Evolutionary conservation across 129 eudicot species (phyloP).

Genomic region (Flaveria linearis): DNA sequence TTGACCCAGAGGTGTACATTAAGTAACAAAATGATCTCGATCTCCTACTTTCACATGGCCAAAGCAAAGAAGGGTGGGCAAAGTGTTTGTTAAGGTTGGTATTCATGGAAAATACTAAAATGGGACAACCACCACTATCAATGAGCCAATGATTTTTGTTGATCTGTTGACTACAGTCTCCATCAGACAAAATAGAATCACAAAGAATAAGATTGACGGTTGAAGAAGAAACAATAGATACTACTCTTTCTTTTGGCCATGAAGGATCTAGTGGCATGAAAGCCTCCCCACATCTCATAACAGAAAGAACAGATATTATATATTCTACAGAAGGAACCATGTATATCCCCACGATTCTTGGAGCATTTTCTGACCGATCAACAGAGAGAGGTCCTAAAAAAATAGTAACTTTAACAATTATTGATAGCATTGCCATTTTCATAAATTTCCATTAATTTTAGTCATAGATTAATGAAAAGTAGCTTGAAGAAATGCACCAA

Average conservation of each 20-base stretch:
- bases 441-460: neutral
- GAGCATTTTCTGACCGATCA: slow-evolving; percentile 35
- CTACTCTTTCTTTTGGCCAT: slow-evolving; percentile 75
- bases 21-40: slow-evolving; percentile 65
- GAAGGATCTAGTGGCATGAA: slow-evolving; percentile 89
- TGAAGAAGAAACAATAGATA: slow-evolving; percentile 65
- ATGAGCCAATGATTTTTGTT: slow-evolving; percentile 50
- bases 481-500: neutral
- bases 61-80: slow-evolving; percentile 35
- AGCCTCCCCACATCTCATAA: slow-evolving; percentile 83
- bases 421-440: slow-evolving; percentile 1
- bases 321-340: slow-evolving; percentile 88
- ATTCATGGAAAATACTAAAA: slow-evolving; percentile 46
- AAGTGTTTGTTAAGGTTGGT: slow-evolving; percentile 32
- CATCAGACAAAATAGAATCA: slow-evolving; percentile 38
- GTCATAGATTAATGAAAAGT: neutral
- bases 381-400: slow-evolving; percentile 29
- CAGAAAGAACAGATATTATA: slow-evolving; percentile 70
- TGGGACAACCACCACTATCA: slow-evolving; percentile 43
- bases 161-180: slow-evolving; percentile 36
- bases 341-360: slow-evolving; percentile 72
- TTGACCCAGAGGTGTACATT: slow-evolving; percentile 96
- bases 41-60: slow-evolving; percentile 65
- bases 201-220: slow-evolving; percentile 61
- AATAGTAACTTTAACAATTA: neutral